Evolutionary conservation across 306 rosid genomes (phyloP).

Genomic region (Cucumis melo): DNA sequence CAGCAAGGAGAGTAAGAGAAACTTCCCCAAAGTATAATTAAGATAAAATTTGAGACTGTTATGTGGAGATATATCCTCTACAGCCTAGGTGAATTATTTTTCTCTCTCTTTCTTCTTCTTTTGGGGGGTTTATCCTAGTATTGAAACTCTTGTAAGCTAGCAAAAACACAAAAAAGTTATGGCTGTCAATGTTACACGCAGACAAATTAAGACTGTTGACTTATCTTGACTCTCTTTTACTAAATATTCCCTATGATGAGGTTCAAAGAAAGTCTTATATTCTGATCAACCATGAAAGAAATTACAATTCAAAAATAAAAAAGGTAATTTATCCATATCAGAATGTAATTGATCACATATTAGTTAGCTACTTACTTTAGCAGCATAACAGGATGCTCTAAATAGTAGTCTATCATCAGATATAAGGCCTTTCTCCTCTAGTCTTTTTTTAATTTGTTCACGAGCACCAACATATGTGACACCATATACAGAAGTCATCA

Average conservation of each 20-base stretch:
- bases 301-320: background rate
- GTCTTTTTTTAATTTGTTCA: conserved; percentile 74
- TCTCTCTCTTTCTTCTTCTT: background rate
- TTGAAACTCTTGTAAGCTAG: background rate
- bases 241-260: background rate
- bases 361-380: conserved; percentile 45
- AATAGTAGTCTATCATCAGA: conserved; percentile 53
- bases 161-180: background rate
- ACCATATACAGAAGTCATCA: conserved; percentile 90
- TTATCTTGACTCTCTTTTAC: background rate
- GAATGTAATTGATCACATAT: background rate
- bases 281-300: background rate
- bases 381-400: conserved; percentile 70
- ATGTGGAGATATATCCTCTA: background rate
- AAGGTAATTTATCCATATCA: background rate
- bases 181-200: background rate
- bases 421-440: conserved; percentile 67
- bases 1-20: background rate
- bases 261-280: background rate
- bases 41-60: background rate
- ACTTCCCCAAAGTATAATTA: background rate
- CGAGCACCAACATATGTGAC: conserved; percentile 84
- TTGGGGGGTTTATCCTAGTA: background rate
- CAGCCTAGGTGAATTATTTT: background rate
- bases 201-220: background rate